These are phyloP conservation scores for Quercus agrifolia DNA, from an alignment of 306 rosid genomes.

Conservation along the genomic window DNA sequence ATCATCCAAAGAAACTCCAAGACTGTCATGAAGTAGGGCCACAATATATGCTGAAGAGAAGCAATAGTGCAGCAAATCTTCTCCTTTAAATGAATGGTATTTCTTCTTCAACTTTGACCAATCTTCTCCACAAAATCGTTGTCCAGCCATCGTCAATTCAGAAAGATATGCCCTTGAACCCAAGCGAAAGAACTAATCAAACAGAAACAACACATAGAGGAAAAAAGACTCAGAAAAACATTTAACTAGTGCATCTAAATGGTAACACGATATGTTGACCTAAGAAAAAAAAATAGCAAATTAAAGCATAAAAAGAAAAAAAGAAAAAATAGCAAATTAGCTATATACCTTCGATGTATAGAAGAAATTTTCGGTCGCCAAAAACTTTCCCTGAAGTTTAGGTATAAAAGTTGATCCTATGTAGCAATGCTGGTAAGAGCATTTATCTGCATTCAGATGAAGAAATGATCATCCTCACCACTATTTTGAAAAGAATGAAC, in stretches of 20 bases:
- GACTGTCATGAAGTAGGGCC: slow-evolving; percentile 92
- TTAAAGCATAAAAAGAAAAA: slow-evolving; percentile 3
- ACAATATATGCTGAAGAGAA: slow-evolving; percentile 95
- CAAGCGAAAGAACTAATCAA: slow-evolving; percentile 71
- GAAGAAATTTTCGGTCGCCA: slow-evolving; percentile 98
- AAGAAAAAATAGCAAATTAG: slow-evolving; percentile 14
- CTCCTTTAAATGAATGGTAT: slow-evolving; percentile 50
- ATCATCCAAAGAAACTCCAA: slow-evolving; percentile 80
- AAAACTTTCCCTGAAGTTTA: slow-evolving; percentile 77
- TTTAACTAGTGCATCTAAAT: neutral
- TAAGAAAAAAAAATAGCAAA: slow-evolving; percentile 18
- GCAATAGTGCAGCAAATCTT: slow-evolving; percentile 80
- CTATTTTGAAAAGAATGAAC: slow-evolving; percentile 7
- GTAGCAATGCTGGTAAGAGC: slow-evolving; percentile 58
- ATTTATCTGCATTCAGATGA: slow-evolving; percentile 51
- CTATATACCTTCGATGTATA: slow-evolving; percentile 75
- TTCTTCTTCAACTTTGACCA: slow-evolving; percentile 65
- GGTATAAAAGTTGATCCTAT: slow-evolving; percentile 86
- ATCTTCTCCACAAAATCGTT: slow-evolving; percentile 77
- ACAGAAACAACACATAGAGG: slow-evolving; percentile 4
- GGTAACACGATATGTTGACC: neutral
- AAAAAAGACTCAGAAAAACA: slow-evolving; percentile 16
- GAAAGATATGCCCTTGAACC: slow-evolving; percentile 65
- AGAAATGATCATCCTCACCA: slow-evolving; percentile 11
- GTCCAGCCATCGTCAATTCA: slow-evolving; percentile 72